These are phyloP conservation scores for Tilletia caries DNA, from an alignment of 1,284 basidiomycete species.

Conservation along the genomic window DNA sequence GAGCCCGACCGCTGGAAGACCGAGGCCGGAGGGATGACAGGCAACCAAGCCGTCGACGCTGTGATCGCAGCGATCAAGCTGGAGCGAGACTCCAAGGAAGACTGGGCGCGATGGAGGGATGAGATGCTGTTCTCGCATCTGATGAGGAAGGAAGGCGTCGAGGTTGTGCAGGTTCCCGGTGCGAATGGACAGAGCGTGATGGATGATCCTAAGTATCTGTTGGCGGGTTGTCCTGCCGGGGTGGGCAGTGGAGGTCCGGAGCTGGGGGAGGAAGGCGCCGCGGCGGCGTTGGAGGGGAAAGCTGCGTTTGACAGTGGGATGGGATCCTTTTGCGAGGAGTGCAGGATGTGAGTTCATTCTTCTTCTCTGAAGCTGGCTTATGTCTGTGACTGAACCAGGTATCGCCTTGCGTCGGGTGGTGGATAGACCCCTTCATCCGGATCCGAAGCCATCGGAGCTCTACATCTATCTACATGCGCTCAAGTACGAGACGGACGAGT, in stretches of 20 bases:
- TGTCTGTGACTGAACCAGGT: too few relatives aligned
- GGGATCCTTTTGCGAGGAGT: conserved; percentile 41
- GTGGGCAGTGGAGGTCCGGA: background rate
- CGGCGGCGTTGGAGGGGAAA: conserved; percentile 30
- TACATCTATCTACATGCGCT: conserved; percentile 53
- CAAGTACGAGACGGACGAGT: conserved; percentile 53
- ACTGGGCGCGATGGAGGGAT: conserved; percentile 51
- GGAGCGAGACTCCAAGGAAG: conserved; percentile 47
- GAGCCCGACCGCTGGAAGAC: conserved; percentile 44
- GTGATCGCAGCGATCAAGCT: conserved; percentile 50
- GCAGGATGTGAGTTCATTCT: conserved; percentile 28
- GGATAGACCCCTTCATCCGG: conserved; percentile 36
- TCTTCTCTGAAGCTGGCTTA: too few relatives aligned
- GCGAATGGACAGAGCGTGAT: conserved; percentile 36
- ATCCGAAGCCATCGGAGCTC: conserved; percentile 45
- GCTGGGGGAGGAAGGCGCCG: conserved; percentile 19
- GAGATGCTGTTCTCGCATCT: conserved; percentile 47
- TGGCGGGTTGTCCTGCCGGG: conserved; percentile 5
- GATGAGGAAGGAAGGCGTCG: conserved; percentile 38
- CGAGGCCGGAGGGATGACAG: conserved; percentile 40
- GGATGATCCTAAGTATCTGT: conserved; percentile 9
- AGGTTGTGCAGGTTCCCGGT: conserved; percentile 40
- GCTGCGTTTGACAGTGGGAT: conserved; percentile 26
- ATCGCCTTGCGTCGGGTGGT: too few relatives aligned
- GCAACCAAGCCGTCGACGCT: conserved; percentile 41